A percentile compares a stretch with the other conserved stretches of the same genome.
phyloP scores from a whole-genome alignment of 2,329 filamentous ascomycete species.

The Pseudocercospora musae region DNA sequence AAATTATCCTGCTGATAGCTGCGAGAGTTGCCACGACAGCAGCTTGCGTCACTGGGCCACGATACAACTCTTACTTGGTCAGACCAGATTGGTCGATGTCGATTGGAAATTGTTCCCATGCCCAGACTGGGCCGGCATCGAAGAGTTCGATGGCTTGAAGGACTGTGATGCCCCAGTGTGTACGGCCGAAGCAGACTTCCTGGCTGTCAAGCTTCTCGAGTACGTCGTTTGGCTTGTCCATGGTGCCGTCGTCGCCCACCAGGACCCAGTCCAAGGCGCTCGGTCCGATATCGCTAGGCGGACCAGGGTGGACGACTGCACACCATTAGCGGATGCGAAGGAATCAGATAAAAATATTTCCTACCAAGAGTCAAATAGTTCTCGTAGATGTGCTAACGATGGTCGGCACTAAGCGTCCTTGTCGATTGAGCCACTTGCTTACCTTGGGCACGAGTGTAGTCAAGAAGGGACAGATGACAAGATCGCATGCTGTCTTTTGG shows the following conservation, averaged over 20 bases:
- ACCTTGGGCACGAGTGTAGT: slow-evolving; percentile 38
- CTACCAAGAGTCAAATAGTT: slow-evolving; percentile 37
- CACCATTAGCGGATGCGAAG: too few species aligned
- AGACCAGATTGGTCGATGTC: slow-evolving; percentile 41
- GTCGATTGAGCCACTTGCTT: background rate
- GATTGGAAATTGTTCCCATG: slow-evolving; percentile 43
- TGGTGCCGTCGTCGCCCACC: slow-evolving; percentile 43
- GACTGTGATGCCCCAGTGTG: slow-evolving; percentile 44
- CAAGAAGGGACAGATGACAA: slow-evolving; percentile 45
- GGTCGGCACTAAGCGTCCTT: background rate
- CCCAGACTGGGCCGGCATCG: slow-evolving; percentile 46
- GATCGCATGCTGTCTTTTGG: slow-evolving; percentile 21
- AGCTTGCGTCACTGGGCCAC: slow-evolving; percentile 40
- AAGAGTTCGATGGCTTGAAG: slow-evolving; percentile 42
- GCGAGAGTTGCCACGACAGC: slow-evolving; percentile 39
- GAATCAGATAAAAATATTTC: too few species aligned
- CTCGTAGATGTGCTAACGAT: slow-evolving; percentile 33
- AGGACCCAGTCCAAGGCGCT: slow-evolving; percentile 45
- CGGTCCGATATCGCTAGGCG: slow-evolving; percentile 43
- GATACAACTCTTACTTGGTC: slow-evolving; percentile 44
- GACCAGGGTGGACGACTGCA: slow-evolving; percentile 40
- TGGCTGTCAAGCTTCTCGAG: slow-evolving; percentile 30
- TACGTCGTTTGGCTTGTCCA: slow-evolving; percentile 32
- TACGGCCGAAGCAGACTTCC: slow-evolving; percentile 34
- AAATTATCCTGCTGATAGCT: slow-evolving; percentile 39